Evolutionary conservation across 805 yeast genomes (phyloP).

Genomic region (Yamadazyma laniorum): DNA sequence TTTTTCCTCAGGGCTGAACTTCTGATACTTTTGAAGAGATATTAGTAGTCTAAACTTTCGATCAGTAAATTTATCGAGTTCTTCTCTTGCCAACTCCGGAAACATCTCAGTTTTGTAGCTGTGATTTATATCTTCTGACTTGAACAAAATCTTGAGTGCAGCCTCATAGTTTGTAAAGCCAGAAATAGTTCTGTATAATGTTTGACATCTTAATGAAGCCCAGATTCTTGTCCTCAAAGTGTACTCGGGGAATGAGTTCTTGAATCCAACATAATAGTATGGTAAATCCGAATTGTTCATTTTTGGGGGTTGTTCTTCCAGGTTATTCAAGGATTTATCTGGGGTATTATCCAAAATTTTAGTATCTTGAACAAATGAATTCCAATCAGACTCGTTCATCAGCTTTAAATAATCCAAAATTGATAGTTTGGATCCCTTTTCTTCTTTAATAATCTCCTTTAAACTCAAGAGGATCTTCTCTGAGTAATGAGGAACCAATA

Average conservation of each 20-base stretch:
- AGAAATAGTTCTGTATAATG: conserved; percentile 76
- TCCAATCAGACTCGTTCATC: conserved; percentile 77
- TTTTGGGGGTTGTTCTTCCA: not conserved
- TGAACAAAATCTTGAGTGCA: conserved; percentile 67
- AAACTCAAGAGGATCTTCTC: conserved; percentile 47
- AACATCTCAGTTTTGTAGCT: conserved; percentile 11
- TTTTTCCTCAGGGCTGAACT: conserved; percentile 62
- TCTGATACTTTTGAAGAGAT: conserved; percentile 82
- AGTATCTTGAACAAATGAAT: conserved; percentile 72
- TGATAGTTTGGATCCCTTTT: conserved; percentile 47
- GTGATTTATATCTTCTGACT: conserved; percentile 59
- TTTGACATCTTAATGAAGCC: conserved; percentile 84
- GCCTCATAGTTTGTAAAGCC: conserved; percentile 79
- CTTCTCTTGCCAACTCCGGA: conserved; percentile 18
- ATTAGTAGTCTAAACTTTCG: conserved; percentile 79
- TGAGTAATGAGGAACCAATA: conserved; percentile 51
- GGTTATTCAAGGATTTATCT: not conserved
- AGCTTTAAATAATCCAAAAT: conserved; percentile 77
- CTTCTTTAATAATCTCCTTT: conserved; percentile 48
- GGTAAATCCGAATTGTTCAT: conserved; percentile 57
- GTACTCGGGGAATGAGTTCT: conserved; percentile 59
- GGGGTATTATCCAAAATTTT: conserved; percentile 36
- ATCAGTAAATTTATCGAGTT: conserved; percentile 48
- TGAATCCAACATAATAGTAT: conserved; percentile 69
- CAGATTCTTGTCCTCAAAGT: conserved; percentile 75